These are phyloP conservation scores for Hydnum rufescens DNA, from an alignment of 768 basidiomycete genomes.

Conservation along the genomic window DNA sequence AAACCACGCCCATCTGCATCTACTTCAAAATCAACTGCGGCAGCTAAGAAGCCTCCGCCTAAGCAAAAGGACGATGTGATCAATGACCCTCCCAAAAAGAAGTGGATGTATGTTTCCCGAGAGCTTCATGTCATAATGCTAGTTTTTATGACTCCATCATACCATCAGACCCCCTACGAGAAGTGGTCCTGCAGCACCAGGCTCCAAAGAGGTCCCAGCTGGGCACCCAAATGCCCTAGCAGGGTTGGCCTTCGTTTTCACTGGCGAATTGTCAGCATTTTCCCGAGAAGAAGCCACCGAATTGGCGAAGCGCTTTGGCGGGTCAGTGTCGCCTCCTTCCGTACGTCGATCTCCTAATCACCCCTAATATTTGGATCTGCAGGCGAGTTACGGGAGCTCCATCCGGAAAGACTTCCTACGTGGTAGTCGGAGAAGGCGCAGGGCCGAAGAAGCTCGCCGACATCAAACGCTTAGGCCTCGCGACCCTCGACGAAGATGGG, in stretches of 20 bases:
- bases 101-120: neutral
- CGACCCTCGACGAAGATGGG: slow-evolving; percentile 66
- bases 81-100: neutral
- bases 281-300: slow-evolving; percentile 75
- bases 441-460: slow-evolving; percentile 75
- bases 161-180: neutral
- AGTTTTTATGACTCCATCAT: neutral
- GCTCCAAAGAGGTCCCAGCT: slow-evolving; percentile 36
- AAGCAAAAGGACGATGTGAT: neutral
- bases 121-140: neutral
- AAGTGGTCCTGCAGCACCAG: slow-evolving; percentile 24
- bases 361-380: no score
- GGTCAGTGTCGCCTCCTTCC: slow-evolving; percentile 34
- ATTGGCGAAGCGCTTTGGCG: slow-evolving; percentile 82
- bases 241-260: slow-evolving; percentile 86
- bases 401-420: slow-evolving; percentile 75
- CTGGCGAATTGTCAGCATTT: slow-evolving; percentile 75
- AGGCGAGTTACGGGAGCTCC: slow-evolving; percentile 79
- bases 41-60: neutral
- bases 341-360: neutral
- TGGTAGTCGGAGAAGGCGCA: slow-evolving; percentile 73
- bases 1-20: neutral
- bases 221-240: slow-evolving; percentile 53
- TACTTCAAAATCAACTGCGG: neutral
- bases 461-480: slow-evolving; percentile 62